Conservation (phyloP, 192 early-diverging fungal species). For the Funneliformis geosporum region DNA sequence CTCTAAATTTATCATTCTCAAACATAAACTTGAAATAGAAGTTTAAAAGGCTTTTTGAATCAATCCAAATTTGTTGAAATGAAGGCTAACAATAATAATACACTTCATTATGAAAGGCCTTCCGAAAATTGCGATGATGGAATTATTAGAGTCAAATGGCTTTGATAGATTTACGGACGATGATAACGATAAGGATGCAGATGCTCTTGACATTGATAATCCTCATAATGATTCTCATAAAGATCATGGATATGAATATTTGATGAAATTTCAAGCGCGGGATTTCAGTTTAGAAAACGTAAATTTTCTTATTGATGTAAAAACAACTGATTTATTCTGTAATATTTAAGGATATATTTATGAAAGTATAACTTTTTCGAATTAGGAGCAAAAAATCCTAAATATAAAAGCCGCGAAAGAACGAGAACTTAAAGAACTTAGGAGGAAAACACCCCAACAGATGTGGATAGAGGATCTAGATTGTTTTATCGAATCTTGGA, state of each 20-base stretch:
- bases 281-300: not conserved
- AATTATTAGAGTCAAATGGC: slow-evolving; percentile 69
- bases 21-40: slow-evolving; percentile 60
- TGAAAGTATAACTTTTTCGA: too few species aligned
- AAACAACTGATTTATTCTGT: too few species aligned
- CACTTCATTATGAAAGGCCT: slow-evolving; percentile 84
- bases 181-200: slow-evolving; percentile 50
- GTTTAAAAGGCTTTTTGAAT: slow-evolving; percentile 79
- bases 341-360: too few species aligned
- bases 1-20: too few species aligned
- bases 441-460: slow-evolving; percentile 63
- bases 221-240: too few species aligned
- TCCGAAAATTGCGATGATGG: slow-evolving; percentile 75
- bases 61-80: slow-evolving; percentile 87
- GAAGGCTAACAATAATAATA: slow-evolving; percentile 82
- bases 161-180: slow-evolving; percentile 53
- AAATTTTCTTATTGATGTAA: too few species aligned
- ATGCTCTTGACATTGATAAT: slow-evolving; percentile 10
- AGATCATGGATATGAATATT: slow-evolving; percentile 19
- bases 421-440: slow-evolving; percentile 65
- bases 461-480: slow-evolving; percentile 88
- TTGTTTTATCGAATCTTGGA: slow-evolving; percentile 75
- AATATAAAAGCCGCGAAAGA: slow-evolving; percentile 66
- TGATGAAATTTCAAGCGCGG: not conserved
- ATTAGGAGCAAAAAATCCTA: slow-evolving; percentile 65